Evolutionary conservation across 1,284 basidiomycete genomes (phyloP).

Genomic region (Caloboletus firmus): DNA sequence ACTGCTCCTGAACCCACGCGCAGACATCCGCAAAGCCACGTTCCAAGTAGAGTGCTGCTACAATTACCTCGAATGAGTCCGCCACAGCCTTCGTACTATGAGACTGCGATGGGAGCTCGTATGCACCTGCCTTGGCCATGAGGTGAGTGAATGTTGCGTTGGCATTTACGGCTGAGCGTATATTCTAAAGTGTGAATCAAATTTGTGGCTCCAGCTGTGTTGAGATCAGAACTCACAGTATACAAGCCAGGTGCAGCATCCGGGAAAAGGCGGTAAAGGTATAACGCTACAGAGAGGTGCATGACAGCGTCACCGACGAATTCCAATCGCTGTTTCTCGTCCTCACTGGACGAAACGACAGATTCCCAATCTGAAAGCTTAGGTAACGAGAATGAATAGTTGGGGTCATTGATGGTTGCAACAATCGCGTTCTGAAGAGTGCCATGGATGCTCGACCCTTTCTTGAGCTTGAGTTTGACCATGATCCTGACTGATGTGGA

Average conservation of each 20-base stretch:
- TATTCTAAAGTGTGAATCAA: conserved; percentile 15
- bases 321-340: conserved; percentile 32
- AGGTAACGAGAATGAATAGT: conserved; percentile 30
- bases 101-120: conserved; percentile 22
- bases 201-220: background rate
- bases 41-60: conserved; percentile 32
- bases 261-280: conserved; percentile 31
- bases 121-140: conserved; percentile 31
- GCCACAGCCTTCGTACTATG: conserved; percentile 27
- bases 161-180: conserved; percentile 33
- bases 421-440: conserved; percentile 28
- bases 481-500: conserved; percentile 8
- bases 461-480: conserved; percentile 26
- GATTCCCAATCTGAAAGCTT: conserved; percentile 34
- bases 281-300: conserved; percentile 33
- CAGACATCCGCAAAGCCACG: conserved; percentile 30
- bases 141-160: conserved; percentile 35
- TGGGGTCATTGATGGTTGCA: conserved; percentile 30
- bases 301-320: conserved; percentile 35
- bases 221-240: conserved; percentile 19
- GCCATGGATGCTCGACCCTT: conserved; percentile 10
- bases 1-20: conserved; percentile 34
- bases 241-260: conserved; percentile 32
- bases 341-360: conserved; percentile 27
- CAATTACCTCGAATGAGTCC: conserved; percentile 35